Conservation (phyloP, 1,284 basidiomycete genomes). For the Cryptococcus sp. region DNA sequence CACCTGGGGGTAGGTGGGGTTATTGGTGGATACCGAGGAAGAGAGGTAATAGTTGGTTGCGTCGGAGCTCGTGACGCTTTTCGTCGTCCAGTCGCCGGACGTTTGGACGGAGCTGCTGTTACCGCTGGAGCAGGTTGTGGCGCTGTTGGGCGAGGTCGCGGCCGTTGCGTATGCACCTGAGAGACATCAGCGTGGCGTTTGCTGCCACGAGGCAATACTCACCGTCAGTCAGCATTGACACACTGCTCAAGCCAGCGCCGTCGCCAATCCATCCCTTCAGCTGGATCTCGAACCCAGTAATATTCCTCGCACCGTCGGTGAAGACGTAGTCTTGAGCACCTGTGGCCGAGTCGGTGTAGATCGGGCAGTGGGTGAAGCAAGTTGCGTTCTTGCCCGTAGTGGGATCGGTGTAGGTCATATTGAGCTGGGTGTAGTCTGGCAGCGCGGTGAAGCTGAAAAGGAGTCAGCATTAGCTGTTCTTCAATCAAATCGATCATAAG, state of each 20-base stretch:
- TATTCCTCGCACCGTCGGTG: slow-evolving; percentile 65
- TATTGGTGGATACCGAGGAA: slow-evolving; percentile 64
- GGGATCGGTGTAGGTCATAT: slow-evolving; percentile 76
- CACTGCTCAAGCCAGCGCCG: slow-evolving; percentile 78
- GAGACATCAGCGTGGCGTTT: not conserved
- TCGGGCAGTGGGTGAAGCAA: slow-evolving; percentile 70
- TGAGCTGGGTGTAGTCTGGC: slow-evolving; percentile 81
- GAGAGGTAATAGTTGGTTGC: slow-evolving; percentile 76
- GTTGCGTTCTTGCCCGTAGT: slow-evolving; percentile 69
- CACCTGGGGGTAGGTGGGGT: slow-evolving; percentile 68
- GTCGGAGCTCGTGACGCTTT: slow-evolving; percentile 69
- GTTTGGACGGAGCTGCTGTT: slow-evolving; percentile 62
- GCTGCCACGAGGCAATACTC: slow-evolving; percentile 16
- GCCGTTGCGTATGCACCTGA: slow-evolving; percentile 68
- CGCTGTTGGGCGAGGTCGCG: slow-evolving; percentile 62
- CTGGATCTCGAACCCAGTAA: slow-evolving; percentile 69
- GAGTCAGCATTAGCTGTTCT: not conserved
- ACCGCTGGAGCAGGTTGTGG: slow-evolving; percentile 71
- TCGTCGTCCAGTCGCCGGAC: slow-evolving; percentile 70
- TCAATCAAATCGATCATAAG: slow-evolving; percentile 11
- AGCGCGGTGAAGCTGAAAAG: slow-evolving; percentile 71
- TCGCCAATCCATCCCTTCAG: slow-evolving; percentile 74
- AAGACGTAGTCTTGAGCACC: slow-evolving; percentile 68
- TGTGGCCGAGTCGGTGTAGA: slow-evolving; percentile 70
- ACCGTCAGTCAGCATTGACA: slow-evolving; percentile 88